phyloP scores from a whole-genome alignment of 116 monocot genomes.

The Dioscorea cayenensis region DNA sequence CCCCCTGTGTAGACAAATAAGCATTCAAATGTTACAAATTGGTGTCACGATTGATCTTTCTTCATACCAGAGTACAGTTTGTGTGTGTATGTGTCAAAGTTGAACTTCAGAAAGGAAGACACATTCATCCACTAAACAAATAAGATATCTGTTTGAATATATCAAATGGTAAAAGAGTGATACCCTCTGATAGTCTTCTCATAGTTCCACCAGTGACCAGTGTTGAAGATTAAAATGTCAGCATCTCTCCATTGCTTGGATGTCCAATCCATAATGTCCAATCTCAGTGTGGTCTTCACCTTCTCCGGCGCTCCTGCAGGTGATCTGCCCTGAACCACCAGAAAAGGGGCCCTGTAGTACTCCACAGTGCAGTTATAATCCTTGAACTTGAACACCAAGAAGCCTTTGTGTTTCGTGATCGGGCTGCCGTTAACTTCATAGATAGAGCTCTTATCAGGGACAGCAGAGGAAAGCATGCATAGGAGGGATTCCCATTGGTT shows the following conservation, averaged over 20 bases:
- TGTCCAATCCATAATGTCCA: constrained; percentile 66
- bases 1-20: constrained; percentile 9
- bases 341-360: constrained; percentile 66
- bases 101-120: too few relatives aligned
- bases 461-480: constrained; percentile 57
- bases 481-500: constrained; percentile 97
- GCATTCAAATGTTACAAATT: not conserved
- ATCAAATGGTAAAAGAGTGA: not conserved
- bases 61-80: too few relatives aligned
- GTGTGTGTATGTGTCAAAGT: too few relatives aligned
- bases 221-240: constrained; percentile 69
- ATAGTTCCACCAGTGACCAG: constrained; percentile 90
- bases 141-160: too few relatives aligned
- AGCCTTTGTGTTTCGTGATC: constrained; percentile 76
- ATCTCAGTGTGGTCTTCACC: constrained; percentile 46
- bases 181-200: constrained; percentile 78
- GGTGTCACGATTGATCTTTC: not conserved
- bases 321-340: constrained; percentile 54
- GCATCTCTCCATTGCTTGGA: constrained; percentile 54
- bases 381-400: constrained; percentile 52
- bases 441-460: constrained; percentile 52
- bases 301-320: constrained; percentile 23
- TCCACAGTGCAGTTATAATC: constrained; percentile 80
- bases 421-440: constrained; percentile 73
- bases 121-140: too few relatives aligned